Percentiles rank a stretch among this genome's conserved stretches.
Evolutionary conservation across 257 asterid genomes (phyloP).

Genomic region (Solanum chmielewskii): DNA sequence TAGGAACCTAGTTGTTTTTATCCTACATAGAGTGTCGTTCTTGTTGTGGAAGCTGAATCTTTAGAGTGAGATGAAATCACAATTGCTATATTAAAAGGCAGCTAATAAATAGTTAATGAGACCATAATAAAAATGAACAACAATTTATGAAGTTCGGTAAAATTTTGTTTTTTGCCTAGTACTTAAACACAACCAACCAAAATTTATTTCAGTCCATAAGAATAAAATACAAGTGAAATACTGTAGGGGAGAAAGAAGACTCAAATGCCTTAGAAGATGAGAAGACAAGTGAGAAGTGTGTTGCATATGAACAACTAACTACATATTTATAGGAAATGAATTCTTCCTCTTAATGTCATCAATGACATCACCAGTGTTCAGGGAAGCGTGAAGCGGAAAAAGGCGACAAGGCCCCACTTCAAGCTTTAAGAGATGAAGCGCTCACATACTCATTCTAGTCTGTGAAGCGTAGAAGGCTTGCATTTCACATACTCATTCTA

Average conservation of each 20-base stretch:
- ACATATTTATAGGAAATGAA: not conserved
- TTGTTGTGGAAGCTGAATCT: not conserved
- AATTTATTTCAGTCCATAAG: not conserved
- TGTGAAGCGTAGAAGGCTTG: no score
- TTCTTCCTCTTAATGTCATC: not conserved
- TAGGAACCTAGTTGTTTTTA: not conserved
- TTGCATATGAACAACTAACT: not conserved
- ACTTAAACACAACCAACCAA: not conserved
- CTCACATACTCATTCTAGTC: no score
- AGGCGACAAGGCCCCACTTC: no score
- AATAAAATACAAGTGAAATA: not conserved
- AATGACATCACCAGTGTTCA: no score
- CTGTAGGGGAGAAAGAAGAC: not conserved
- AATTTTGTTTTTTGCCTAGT: not conserved
- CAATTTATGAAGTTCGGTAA: not conserved
- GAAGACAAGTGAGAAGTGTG: not conserved
- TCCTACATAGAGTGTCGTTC: not conserved
- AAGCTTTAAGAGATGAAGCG: no score
- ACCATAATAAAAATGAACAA: not conserved
- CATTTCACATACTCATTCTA: no score
- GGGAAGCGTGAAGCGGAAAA: no score
- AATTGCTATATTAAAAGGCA: not conserved
- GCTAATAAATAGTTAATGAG: not conserved
- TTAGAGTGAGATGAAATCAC: not conserved
- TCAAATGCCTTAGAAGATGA: not conserved